phyloP scores from a whole-genome alignment of 176 grass and related monocot species.

The Cenchrus americanus region DNA sequence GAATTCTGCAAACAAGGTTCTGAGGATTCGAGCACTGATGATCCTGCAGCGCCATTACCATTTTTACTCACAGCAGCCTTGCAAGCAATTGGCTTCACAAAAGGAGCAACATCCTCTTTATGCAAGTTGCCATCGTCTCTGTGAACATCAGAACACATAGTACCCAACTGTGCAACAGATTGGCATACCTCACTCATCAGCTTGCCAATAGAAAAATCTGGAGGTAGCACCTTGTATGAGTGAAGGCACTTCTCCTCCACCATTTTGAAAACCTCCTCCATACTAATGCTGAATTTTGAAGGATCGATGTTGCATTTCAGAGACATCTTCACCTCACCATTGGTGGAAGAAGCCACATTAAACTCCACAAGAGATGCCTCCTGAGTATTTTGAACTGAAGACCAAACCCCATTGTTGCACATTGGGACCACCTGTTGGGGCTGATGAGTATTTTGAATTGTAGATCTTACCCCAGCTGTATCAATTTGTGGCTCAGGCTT shows the following conservation, averaged over 20 bases:
- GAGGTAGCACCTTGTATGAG: slow-evolving; percentile 59
- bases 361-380: slow-evolving; percentile 46
- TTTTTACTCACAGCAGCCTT: slow-evolving; percentile 30
- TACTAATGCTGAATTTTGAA: slow-evolving; percentile 51
- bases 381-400: slow-evolving; percentile 19
- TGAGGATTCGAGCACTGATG: slow-evolving; percentile 18
- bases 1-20: slow-evolving; percentile 17
- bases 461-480: not conserved
- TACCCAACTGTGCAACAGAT: slow-evolving; percentile 45
- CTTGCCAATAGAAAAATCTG: slow-evolving; percentile 67
- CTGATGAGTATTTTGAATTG: slow-evolving; percentile 26
- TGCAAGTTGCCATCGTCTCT: slow-evolving; percentile 11
- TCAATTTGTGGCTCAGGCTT: slow-evolving; percentile 46
- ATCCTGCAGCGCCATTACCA: slow-evolving; percentile 11
- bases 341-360: slow-evolving; percentile 70
- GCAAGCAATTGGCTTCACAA: slow-evolving; percentile 30
- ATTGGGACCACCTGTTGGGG: not conserved
- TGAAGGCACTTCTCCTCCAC: slow-evolving; percentile 61
- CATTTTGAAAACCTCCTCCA: slow-evolving; percentile 58
- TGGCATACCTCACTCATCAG: slow-evolving; percentile 79
- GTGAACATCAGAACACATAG: slow-evolving; percentile 15
- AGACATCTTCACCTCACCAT: slow-evolving; percentile 68
- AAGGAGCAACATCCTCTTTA: slow-evolving; percentile 25
- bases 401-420: slow-evolving; percentile 18
- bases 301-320: slow-evolving; percentile 48